Evolutionary conservation across 2,329 filamentous ascomycete species (phyloP), one percentile per base, ranked within the genome.

Genomic region (Chaetomium sp.): DNA sequence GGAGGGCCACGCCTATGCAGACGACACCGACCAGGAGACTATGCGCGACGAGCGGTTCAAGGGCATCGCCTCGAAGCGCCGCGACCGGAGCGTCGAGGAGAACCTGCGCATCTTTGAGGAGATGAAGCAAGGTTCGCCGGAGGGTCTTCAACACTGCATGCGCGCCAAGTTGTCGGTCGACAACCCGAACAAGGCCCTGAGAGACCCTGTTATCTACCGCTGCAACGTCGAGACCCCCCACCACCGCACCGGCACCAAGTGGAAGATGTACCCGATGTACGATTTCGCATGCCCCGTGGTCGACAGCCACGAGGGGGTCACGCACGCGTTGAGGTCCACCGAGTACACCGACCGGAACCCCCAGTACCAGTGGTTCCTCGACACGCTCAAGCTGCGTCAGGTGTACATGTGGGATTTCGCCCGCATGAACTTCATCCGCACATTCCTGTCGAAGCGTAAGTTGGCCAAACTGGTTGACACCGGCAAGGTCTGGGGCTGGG

Each of bases 161-260:
- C 88, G 94, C 58, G 94, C 94, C 56, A 96, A 95, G 79, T 89
- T 97, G 65, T 92, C 89, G 1, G 83, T 88, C 64, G 89, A 95
- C 71, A 88, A 94, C 74, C 88, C 88, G 62, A 97, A 99, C 78
- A 95, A 95, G 74, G 90, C 94, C 52, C 86, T 97, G 82, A 83
- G 94, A 62, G 94, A 99, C 71, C 94, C 94, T 10, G 91, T 97
- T 72, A 95, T 99, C 71, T 97, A 96, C 79, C 86, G 94, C 63
- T 96, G 91, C 81, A 96, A 95, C 69, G 66, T 76, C 58, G 77
- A 78, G 55, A 76, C 77, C 48, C 64, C 77, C 19, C 88, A 94
- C 71, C 89, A 94, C 75, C 84, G 89, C 63, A 94, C 89, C 1
- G 88, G 88, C 36, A 81, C 76, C 56, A 83, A 79, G 59, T 92